phyloP scores from a whole-genome alignment of 768 basidiomycete species.

The Termitomyces sp. region DNA sequence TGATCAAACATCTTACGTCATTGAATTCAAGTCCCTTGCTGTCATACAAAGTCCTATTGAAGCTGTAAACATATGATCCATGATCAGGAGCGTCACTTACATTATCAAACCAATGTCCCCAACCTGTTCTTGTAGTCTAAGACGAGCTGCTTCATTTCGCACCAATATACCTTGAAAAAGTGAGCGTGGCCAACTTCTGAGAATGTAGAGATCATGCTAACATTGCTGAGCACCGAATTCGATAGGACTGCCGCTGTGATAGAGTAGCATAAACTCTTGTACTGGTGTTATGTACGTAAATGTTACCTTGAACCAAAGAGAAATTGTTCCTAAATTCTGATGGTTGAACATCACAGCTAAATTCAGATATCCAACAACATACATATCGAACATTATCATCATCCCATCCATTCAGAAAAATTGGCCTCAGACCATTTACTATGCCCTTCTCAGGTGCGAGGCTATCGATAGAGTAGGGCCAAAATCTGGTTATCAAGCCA shows the following conservation, averaged over 20 bases:
- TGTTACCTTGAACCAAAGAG: constrained; percentile 45
- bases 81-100: constrained; percentile 27
- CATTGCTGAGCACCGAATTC: constrained; percentile 67
- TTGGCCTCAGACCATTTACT: constrained; percentile 47
- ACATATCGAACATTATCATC: constrained; percentile 34
- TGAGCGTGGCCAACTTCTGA: neutral
- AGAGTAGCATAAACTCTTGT: neutral
- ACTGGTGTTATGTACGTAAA: neutral
- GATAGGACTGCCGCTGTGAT: constrained; percentile 36
- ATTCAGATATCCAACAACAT: neutral
- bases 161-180: constrained; percentile 56
- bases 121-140: constrained; percentile 42
- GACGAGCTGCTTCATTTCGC: constrained; percentile 48
- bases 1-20: constrained; percentile 34
- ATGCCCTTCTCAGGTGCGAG: constrained; percentile 52
- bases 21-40: constrained; percentile 67
- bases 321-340: constrained; percentile 42
- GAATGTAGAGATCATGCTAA: constrained; percentile 18
- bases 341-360: neutral
- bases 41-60: constrained; percentile 47
- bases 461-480: constrained; percentile 59
- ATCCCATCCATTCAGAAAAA: constrained; percentile 50
- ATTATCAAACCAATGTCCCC: constrained; percentile 57
- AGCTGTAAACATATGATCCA: neutral
- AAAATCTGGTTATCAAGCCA: constrained; percentile 53